phyloP scores from a whole-genome alignment of 208 protist species.

The Acanthamoeba lenticulata region DNA sequence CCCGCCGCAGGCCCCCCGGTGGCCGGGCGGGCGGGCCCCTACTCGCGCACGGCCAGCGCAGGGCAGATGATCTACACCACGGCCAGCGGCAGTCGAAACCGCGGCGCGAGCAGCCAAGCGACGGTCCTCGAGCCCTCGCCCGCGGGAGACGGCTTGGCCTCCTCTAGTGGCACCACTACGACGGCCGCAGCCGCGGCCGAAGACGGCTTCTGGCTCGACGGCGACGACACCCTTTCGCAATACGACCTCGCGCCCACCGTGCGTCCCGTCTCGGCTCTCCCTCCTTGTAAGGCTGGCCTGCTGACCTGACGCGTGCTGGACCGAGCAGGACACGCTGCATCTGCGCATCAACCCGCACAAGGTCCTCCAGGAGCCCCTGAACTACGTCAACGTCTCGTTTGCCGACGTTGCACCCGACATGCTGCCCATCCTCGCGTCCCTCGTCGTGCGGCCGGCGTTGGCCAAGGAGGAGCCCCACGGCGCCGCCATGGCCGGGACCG shows the following conservation, averaged over 20 bases:
- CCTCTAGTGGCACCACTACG: background rate
- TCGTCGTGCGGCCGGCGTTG: background rate
- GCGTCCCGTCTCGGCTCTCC: background rate
- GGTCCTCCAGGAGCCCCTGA: constrained; percentile 1
- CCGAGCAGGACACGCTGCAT: background rate
- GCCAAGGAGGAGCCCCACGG: background rate
- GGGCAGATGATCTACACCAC: too few relatives aligned
- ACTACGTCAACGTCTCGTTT: constrained; percentile 8
- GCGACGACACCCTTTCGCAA: constrained; percentile 35
- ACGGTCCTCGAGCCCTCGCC: too few relatives aligned
- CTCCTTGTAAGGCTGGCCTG: background rate
- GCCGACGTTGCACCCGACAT: background rate
- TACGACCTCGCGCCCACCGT: constrained; percentile 29
- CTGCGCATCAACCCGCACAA: constrained; percentile 42
- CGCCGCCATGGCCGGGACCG: too few relatives aligned
- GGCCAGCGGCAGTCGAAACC: too few relatives aligned
- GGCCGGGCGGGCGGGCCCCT: too few relatives aligned
- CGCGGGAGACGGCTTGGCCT: background rate
- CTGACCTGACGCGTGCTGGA: too few relatives aligned
- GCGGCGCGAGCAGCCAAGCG: too few relatives aligned
- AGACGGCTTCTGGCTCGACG: constrained; percentile 57
- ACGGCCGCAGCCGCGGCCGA: background rate
- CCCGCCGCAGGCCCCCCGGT: too few relatives aligned
- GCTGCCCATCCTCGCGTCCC: background rate
- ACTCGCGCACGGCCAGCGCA: too few relatives aligned